Evolutionary conservation across 2,329 filamentous ascomycete genomes (phyloP).

Genomic region (Penicillium aurantiogriseum): DNA sequence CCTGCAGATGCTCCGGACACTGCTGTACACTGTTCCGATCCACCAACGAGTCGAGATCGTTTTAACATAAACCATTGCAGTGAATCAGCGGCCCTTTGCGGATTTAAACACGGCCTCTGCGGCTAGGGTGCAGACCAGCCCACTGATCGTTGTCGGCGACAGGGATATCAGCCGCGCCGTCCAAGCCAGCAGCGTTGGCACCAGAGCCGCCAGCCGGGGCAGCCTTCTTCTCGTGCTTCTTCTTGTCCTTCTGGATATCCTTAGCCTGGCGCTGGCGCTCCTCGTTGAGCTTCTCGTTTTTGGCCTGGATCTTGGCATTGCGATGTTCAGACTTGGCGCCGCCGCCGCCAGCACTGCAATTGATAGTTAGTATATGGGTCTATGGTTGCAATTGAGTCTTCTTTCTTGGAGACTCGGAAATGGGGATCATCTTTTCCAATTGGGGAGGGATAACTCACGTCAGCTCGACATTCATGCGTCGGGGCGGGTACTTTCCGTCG

Average conservation of each 20-base stretch:
- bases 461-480: conserved; percentile 89
- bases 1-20: conserved; percentile 3
- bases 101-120: conserved; percentile 36
- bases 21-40: conserved; percentile 1
- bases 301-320: conserved; percentile 73
- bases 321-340: conserved; percentile 69
- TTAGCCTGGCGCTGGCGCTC: conserved; percentile 57
- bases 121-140: conserved; percentile 46
- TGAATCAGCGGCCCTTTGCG: background rate
- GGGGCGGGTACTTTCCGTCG: conserved; percentile 52
- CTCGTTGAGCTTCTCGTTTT: conserved; percentile 81
- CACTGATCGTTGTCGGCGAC: conserved; percentile 24
- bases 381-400: background rate
- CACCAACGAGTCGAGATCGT: background rate
- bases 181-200: conserved; percentile 19
- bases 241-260: conserved; percentile 48
- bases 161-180: conserved; percentile 11
- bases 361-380: conserved; percentile 1
- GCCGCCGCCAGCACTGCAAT: conserved; percentile 68
- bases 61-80: background rate
- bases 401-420: background rate
- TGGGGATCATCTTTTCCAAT: background rate
- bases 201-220: conserved; percentile 25
- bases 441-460: conserved; percentile 58
- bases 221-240: conserved; percentile 28